These are phyloP conservation scores for Toxicodendron radicans DNA, from an alignment of 345 rosid species.

Conservation along the genomic window DNA sequence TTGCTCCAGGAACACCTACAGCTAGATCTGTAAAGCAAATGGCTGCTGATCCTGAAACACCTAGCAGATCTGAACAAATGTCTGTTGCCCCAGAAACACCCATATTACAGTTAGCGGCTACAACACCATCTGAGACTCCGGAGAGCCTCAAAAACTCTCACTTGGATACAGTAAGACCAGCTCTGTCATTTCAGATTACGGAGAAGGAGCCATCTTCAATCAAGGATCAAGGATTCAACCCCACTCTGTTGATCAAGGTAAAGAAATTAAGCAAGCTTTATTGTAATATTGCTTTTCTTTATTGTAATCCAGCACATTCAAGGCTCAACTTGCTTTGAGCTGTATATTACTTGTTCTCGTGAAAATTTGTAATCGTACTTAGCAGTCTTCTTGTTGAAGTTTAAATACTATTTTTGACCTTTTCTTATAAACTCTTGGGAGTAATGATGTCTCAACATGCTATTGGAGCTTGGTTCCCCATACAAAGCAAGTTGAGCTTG, in stretches of 20 bases:
- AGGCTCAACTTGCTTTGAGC: no score
- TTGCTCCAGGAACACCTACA: conserved; percentile 8
- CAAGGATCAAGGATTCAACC: conserved; percentile 42
- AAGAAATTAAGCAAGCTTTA: conserved; percentile 29
- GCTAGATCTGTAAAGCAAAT: conserved; percentile 13
- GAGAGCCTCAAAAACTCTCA: conserved; percentile 32
- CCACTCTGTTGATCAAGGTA: conserved; percentile 46
- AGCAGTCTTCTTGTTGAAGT: neutral
- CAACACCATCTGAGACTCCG: conserved; percentile 43
- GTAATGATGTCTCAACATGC: neutral
- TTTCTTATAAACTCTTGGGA: neutral
- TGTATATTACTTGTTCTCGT: neutral
- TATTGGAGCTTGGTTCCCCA: neutral
- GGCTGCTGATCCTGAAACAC: neutral
- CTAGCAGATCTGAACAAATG: conserved; percentile 22
- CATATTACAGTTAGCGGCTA: conserved; percentile 30
- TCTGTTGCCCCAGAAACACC: conserved; percentile 79
- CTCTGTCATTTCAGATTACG: conserved; percentile 22
- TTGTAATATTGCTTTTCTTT: neutral
- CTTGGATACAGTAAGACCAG: conserved; percentile 25
- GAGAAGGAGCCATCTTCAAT: conserved; percentile 22
- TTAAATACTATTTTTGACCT: no score
- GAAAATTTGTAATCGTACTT: neutral
- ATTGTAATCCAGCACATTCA: no score
- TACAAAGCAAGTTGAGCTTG: no score